Evolutionary conservation across 345 rosid genomes (phyloP).

Genomic region (Citrus mangshanensis): DNA sequence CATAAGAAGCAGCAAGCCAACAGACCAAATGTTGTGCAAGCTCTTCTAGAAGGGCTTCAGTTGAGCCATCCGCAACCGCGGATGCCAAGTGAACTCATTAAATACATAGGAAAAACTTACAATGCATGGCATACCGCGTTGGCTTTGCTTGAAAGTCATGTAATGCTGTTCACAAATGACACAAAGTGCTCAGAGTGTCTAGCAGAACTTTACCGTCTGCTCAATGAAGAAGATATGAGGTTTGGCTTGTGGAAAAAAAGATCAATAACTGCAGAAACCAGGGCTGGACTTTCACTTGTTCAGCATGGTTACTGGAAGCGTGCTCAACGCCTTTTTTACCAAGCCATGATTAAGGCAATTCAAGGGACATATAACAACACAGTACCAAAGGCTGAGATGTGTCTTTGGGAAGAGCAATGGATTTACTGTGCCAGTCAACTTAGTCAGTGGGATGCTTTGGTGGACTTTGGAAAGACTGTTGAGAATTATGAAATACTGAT

Average conservation of each 20-base stretch:
- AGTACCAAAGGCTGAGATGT: conserved; percentile 99
- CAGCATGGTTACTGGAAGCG: conserved; percentile 99
- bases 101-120: conserved; percentile 91
- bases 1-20: conserved; percentile 94
- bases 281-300: conserved; percentile 93
- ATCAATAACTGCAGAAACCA: conserved; percentile 90
- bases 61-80: conserved; percentile 99
- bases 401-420: conserved; percentile 99
- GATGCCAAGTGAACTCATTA: conserved; percentile 97
- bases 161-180: conserved; percentile 83
- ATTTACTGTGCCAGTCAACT: conserved; percentile 90
- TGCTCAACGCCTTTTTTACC: conserved; percentile 87
- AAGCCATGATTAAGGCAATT: conserved; percentile 99
- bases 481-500: conserved; percentile 96
- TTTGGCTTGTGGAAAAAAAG: conserved; percentile 98
- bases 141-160: conserved; percentile 95
- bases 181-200: conserved; percentile 90
- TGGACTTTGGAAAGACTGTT: conserved; percentile 85
- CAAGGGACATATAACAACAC: conserved; percentile 96
- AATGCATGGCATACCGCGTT: conserved; percentile 98
- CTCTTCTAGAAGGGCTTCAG: conserved; percentile 95
- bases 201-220: conserved; percentile 92
- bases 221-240: conserved; percentile 99
- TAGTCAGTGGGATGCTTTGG: conserved; percentile 98
- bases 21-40: conserved; percentile 99